These are phyloP conservation scores for Auricularia sp. DNA, from an alignment of 768 basidiomycete genomes.

Conservation along the genomic window DNA sequence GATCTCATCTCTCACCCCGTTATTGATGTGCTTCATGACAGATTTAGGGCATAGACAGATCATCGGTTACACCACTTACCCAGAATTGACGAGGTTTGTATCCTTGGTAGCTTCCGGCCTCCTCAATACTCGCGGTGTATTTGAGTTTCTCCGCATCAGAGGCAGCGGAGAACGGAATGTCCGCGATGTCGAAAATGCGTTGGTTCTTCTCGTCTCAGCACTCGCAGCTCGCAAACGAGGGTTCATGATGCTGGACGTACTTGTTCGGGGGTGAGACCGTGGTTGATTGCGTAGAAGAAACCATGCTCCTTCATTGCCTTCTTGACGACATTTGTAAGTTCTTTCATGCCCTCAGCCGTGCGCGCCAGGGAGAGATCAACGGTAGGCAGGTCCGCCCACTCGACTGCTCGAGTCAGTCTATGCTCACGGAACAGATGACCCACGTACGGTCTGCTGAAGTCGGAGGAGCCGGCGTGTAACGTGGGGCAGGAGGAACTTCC, in stretches of 20 bases:
- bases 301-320: conserved; percentile 27
- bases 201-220: conserved; percentile 21
- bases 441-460: too few species aligned
- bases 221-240: background rate
- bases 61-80: conserved; percentile 23
- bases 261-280: conserved; percentile 35
- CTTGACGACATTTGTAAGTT: conserved; percentile 21
- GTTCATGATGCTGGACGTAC: conserved; percentile 15
- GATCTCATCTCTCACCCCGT: conserved; percentile 35
- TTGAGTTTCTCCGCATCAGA: conserved; percentile 32
- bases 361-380: conserved; percentile 22
- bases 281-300: conserved; percentile 44
- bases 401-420: conserved; percentile 8
- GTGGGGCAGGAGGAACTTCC: too few species aligned
- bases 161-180: conserved; percentile 34
- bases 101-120: conserved; percentile 42
- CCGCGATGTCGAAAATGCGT: conserved; percentile 41
- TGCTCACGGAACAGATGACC: too few species aligned
- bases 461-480: too few species aligned
- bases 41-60: background rate
- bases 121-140: conserved; percentile 31
- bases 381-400: conserved; percentile 29
- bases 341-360: background rate
- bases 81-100: conserved; percentile 47
- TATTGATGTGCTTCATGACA: conserved; percentile 27